A percentile compares a stretch with the other conserved stretches of the same genome.
Evolutionary conservation across 1,284 basidiomycete genomes (phyloP).

Genomic region (Ganoderma meredithae): DNA sequence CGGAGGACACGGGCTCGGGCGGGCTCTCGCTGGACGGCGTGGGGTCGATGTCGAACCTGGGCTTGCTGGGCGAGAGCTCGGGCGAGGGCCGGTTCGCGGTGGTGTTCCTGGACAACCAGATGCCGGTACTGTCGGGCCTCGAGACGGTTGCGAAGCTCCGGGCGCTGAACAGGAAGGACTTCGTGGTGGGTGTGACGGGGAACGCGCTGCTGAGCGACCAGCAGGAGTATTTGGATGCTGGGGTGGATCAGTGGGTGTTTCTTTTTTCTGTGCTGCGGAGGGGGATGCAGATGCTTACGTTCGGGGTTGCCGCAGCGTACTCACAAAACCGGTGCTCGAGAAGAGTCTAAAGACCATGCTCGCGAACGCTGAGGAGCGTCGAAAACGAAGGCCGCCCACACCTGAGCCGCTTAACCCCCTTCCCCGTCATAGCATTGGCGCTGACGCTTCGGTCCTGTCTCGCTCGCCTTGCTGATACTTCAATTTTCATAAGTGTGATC

Average conservation of each 20-base stretch:
- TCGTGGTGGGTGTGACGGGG: slow-evolving; percentile 82
- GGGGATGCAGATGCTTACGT: slow-evolving; percentile 2
- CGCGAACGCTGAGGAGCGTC: slow-evolving; percentile 43
- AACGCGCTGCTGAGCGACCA: slow-evolving; percentile 74
- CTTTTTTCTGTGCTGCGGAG: neutral
- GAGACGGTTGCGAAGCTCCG: slow-evolving; percentile 74
- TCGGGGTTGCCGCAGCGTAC: slow-evolving; percentile 44
- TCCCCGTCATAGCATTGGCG: slow-evolving; percentile 4
- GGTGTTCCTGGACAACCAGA: slow-evolving; percentile 88
- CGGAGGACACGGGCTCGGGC: slow-evolving; percentile 40
- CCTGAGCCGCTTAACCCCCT: neutral
- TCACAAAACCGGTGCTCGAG: slow-evolving; percentile 49
- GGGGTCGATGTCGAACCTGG: neutral
- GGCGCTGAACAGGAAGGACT: slow-evolving; percentile 70
- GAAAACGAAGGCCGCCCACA: slow-evolving; percentile 31
- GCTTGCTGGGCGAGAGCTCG: neutral
- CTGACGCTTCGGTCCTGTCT: neutral
- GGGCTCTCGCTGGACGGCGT: slow-evolving; percentile 34
- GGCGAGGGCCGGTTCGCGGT: slow-evolving; percentile 62
- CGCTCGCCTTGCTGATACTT: neutral
- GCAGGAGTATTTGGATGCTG: slow-evolving; percentile 80
- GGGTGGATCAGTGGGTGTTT: slow-evolving; percentile 74
- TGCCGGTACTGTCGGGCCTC: slow-evolving; percentile 85
- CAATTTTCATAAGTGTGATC: neutral
- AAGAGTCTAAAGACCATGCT: slow-evolving; percentile 47